These are phyloP conservation scores for Trametes villosa DNA, from an alignment of 768 basidiomycete species.

Conservation along the genomic window DNA sequence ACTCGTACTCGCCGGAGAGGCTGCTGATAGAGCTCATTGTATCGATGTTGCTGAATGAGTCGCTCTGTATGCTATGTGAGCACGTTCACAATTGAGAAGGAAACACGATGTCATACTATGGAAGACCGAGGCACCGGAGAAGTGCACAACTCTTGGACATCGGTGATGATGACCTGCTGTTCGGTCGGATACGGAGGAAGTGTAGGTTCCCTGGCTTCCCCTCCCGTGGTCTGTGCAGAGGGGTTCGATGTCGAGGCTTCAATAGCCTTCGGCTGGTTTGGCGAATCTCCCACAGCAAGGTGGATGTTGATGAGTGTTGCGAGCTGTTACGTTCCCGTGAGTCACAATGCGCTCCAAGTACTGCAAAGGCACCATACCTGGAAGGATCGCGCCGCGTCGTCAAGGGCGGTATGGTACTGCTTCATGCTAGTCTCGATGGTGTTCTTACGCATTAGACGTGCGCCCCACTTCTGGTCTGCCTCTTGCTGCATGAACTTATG, in stretches of 20 bases:
- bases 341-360: no score
- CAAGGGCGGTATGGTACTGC: constrained; percentile 39
- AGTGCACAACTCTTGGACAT: constrained; percentile 1
- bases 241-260: neutral
- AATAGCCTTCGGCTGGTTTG: constrained; percentile 1
- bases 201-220: neutral
- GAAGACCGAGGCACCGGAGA: constrained; percentile 8
- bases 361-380: no score
- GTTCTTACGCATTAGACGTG: constrained; percentile 44
- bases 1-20: neutral
- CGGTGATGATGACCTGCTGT: neutral
- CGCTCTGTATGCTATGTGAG: neutral
- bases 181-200: neutral
- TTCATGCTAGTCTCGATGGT: constrained; percentile 45
- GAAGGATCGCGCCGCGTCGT: constrained; percentile 52
- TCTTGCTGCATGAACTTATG: constrained; percentile 44
- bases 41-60: neutral
- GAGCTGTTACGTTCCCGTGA: constrained; percentile 37
- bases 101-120: neutral
- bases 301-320: constrained; percentile 53
- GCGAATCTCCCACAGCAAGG: constrained; percentile 38
- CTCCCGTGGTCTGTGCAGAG: neutral
- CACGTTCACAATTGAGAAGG: no score
- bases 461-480: constrained; percentile 46
- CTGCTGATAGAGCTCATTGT: neutral